Evolutionary conservation across 169 alveolate genomes (phyloP), one percentile per base, ranked within the genome.

Genomic region (Neospora caninum): DNA sequence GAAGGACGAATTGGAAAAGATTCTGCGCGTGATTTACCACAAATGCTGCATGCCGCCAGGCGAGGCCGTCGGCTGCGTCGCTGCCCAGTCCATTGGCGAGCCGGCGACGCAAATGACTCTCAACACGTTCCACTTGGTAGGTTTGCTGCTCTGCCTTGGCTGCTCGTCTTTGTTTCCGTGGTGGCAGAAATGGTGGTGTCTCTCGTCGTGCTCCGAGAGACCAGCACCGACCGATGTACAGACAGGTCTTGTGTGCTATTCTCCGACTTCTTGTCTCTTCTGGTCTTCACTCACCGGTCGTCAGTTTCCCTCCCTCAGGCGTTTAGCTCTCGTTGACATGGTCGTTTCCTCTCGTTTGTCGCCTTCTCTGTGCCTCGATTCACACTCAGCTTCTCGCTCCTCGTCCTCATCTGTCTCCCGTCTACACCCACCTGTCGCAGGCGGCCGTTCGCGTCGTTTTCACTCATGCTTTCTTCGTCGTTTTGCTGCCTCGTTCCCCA

Each of bases 21-120:
- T 92, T 70, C 94, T 92, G 16, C 82, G 91, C n/a, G 73, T 92
- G 6, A 42, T 38, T 42, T 92, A 42, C 70, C 91, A 82, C 86
- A 80, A 58, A 25, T 39, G 91, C 91, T 82, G 80, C 64, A 45
- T 64, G 91, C 91, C 69, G 67, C 96, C 96, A 10, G 99, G 99
- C 16, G 99, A 99, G 96, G 99, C 99, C 58, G 99, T 99, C 22
- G 99, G 99, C 0, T 98, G 99, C 82, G 91, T 99, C 42, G 99
- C 99, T 0, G 99, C 99, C 6, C 99, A 99, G 93, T 97, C 99
- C 49, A 98, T 99, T 67, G 99, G 99, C 43, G 99, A 99, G 93
- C 99, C 99, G 0, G 99, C 99, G 45, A 99, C 99, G 39, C 99
- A 99, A 96, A 99, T 99, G 99, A 99, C 99, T 20, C 96, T 99